Conservation (phyloP, 2,329 filamentous ascomycete genomes). For the Pseudocercospora fijiensis region DNA sequence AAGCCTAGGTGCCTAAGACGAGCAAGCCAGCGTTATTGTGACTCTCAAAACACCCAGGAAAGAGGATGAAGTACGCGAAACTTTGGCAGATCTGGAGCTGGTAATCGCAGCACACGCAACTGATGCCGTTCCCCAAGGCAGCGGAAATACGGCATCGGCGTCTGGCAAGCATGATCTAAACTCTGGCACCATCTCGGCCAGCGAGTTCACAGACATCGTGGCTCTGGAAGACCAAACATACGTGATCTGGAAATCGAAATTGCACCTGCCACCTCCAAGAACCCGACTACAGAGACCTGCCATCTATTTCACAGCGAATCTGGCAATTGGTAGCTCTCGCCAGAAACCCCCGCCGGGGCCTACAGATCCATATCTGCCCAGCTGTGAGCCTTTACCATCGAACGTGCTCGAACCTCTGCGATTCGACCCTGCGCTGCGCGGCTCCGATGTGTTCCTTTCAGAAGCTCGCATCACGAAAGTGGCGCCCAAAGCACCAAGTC, state of each 20-base stretch:
- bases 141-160: slow-evolving; percentile 31
- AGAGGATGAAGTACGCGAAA: slow-evolving; percentile 23
- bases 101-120: slow-evolving; percentile 36
- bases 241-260: slow-evolving; percentile 31
- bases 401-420: slow-evolving; percentile 76
- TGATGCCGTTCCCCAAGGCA: slow-evolving; percentile 35
- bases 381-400: slow-evolving; percentile 65
- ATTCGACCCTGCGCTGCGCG: slow-evolving; percentile 53
- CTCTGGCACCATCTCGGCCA: slow-evolving; percentile 19
- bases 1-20: slow-evolving; percentile 30
- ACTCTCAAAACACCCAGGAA: slow-evolving; percentile 27
- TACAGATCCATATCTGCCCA: slow-evolving; percentile 66
- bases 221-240: slow-evolving; percentile 27
- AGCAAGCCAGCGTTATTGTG: slow-evolving; percentile 30
- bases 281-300: slow-evolving; percentile 66
- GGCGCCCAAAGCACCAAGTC: slow-evolving; percentile 62
- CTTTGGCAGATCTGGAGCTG: slow-evolving; percentile 32
- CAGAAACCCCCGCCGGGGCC: slow-evolving; percentile 54
- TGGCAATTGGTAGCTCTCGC: slow-evolving; percentile 19
- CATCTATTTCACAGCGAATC: slow-evolving; percentile 57
- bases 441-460: slow-evolving; percentile 64
- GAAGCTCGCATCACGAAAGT: slow-evolving; percentile 73
- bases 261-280: slow-evolving; percentile 44
- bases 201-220: slow-evolving; percentile 24
- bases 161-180: slow-evolving; percentile 36